Evolutionary conservation across 2,329 filamentous ascomycete genomes (phyloP), one percentile per base, ranked within the genome.

Genomic region (Colletotrichum salicis): DNA sequence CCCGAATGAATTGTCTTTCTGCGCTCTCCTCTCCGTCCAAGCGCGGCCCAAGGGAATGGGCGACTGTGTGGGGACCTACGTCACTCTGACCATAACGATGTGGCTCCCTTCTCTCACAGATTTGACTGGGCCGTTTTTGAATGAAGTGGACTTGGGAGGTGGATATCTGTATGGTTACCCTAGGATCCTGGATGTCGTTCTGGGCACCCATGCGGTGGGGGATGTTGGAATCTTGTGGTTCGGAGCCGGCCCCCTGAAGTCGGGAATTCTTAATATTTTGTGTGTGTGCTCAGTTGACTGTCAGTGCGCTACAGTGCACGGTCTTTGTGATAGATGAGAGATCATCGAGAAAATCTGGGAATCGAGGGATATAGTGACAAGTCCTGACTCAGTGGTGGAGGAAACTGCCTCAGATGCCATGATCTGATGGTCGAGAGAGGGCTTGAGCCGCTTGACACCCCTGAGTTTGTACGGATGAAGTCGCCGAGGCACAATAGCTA

Each of bases 41-140:
- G 69, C 65, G 69, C 65, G 69, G 69, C 65, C 69, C 59, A 71
- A 51, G 69, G 55, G 55, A 59, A 48, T 31, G 65, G 69, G 24
- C 56, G 59, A 27, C 59, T 27, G 22, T n/a, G 69, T 55, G 65
- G 69, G 48, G 45, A 64, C 59, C 58, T 71, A 71, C 69, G 65
- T 71, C 69, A 71, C 54, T 68, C 58, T 67, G 52, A 52, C 19
- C 41, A n/a, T 48, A 67, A 24, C n/a, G 58, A 69, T 55, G 37
- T 69, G 45, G 65, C 27, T 41, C 41, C n/a, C 24, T 37, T 54
- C 31, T 29, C 55, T 52, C 24, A 45, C 24, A 45, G 11, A 55
- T 54, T 54, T 56, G 65, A 69, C 54, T 60, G 65, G 29, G 54
- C 33, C 15, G 35, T 31, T 27, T 54, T 29, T 35, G 22, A n/a